Base-by-base conservation (phyloP, 257 asterid species). In the Gentiana straminea region DNA sequence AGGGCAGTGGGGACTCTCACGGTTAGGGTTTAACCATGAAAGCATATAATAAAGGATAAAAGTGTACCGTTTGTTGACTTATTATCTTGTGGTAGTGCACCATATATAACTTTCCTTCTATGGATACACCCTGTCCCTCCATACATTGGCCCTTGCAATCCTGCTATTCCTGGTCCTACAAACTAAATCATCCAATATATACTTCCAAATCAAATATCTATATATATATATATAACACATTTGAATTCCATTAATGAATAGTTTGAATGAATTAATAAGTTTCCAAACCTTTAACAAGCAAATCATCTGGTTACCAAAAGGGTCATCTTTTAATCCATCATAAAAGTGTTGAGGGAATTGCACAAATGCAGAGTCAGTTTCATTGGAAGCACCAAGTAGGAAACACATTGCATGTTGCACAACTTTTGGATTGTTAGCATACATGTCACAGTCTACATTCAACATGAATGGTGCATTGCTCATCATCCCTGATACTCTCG, bases 401-500 rank as follows among this genome's bases (percentile, higher is more conserved):
- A 64, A 52, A 52, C 81, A 75, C 77, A 75, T 64, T 4, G 77
- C 77, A 24, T 71, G 81, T 4, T 64, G 57, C n/a, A 68, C 56
- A 43, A 68, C 64, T 61, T 64, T 63, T 7, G 77, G 73, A 41
- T 75, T 68, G 41, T 75, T 65, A 45, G 46, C 81, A 37, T 57
- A 71, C 77, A 68, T 71, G 49, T 75, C 77, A 51, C 81, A 75
- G 4, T 75, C 81, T 15, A 75, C 77, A 24, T 75, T 75, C 38
- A 75, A 51, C 72, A 75, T 71, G 49, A 71, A 60, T 24, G 77
- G 68, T 1, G 81, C 81, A 61, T 75, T 75, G 37, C 75, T 71
- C 77, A 75, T 67, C 61, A 75, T 62, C 49, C 72, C 81, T 1
- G 81, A 70, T 7, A 71, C 72, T 71, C 77, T 61, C 1, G 69